Base-by-base conservation (phyloP, 257 asterid species). In the Henckelia pumila region DNA sequence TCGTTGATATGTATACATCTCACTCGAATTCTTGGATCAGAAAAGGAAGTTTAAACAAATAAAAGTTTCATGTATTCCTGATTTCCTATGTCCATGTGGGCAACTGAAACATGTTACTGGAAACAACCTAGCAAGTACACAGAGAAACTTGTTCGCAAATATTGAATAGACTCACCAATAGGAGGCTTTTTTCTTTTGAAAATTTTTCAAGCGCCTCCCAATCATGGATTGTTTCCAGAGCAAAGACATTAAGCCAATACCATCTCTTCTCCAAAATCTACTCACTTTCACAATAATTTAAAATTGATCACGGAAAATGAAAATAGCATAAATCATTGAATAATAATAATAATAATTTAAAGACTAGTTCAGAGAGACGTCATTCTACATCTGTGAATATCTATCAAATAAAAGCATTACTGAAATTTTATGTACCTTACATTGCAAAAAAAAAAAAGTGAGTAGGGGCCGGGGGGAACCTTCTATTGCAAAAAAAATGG, bases 191-290 rank as follows among this genome's bases (percentile, higher is more conserved):
- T 85, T 93, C 99, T 78, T 88, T 90, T 24, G 97, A 88, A 67
- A 90, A 93, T 61, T 80, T 86, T 74, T 93, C 99, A 61, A 93
- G 76, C 55, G 96, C 90, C 75, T 84, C 95, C 99, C 99, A 93
- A 70, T 88, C 96, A 71, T 94, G 79, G 66, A 84, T 84, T 74
- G 99, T 93, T 66, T 92, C 97, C 83, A 93, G 82, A 59, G 99
- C 96, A 68, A 93, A 87, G 61, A 79, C 92, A 77, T 94, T 94
- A 56, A 94, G 99, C 99, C 99, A 91, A 78, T 94, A 94, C 97
- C 97, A 94, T 30, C 96, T 79, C 84, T 90, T 93, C 64, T 93
- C 99, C 0, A 96, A 88, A 76, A 90, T 95, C 97, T 93, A 81
- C 77, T 83, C 73, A 84, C 68, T 68, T 64, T 30, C 50, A 65